Evolutionary conservation across 208 protist genomes (phyloP).

Genomic region (Trypanosoma melophagium): DNA sequence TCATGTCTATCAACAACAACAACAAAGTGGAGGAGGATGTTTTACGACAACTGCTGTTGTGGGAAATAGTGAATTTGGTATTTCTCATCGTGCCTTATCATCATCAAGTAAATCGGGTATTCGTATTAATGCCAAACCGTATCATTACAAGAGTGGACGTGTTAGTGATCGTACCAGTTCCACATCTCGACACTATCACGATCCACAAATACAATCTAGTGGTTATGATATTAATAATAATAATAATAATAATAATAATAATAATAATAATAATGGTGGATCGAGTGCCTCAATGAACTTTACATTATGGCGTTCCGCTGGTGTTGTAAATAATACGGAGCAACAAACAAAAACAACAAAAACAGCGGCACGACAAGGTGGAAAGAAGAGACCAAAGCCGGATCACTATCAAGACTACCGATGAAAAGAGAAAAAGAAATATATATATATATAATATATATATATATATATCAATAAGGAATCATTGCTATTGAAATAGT

Average conservation of each 20-base stretch:
- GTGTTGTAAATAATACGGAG: too few relatives aligned
- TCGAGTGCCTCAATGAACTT: too few relatives aligned
- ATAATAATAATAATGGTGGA: conserved; percentile 26
- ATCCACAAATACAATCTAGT: conserved; percentile 3
- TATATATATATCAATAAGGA: too few relatives aligned
- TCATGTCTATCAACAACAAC: too few relatives aligned
- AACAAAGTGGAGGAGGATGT: too few relatives aligned
- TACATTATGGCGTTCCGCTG: too few relatives aligned
- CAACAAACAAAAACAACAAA: too few relatives aligned
- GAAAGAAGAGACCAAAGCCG: conserved; percentile 68
- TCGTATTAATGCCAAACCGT: conserved; percentile 68
- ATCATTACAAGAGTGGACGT: conserved; percentile 49
- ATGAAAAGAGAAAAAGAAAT: not conserved
- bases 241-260: conserved; percentile 27
- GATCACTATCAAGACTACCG: conserved; percentile 65
- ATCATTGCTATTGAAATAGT: too few relatives aligned
- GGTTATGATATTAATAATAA: conserved; percentile 25
- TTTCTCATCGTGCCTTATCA: conserved; percentile 8
- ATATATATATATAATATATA: too few relatives aligned
- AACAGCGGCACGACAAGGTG: not conserved
- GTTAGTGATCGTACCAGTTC: not conserved
- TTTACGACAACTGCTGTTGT: too few relatives aligned
- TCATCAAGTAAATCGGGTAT: conserved; percentile 32
- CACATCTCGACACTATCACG: not conserved
- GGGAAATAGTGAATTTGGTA: conserved; percentile 23